Evolutionary conservation across 768 basidiomycete species (phyloP), one percentile per base, ranked within the genome.

Genomic region (Mycena belliarum): DNA sequence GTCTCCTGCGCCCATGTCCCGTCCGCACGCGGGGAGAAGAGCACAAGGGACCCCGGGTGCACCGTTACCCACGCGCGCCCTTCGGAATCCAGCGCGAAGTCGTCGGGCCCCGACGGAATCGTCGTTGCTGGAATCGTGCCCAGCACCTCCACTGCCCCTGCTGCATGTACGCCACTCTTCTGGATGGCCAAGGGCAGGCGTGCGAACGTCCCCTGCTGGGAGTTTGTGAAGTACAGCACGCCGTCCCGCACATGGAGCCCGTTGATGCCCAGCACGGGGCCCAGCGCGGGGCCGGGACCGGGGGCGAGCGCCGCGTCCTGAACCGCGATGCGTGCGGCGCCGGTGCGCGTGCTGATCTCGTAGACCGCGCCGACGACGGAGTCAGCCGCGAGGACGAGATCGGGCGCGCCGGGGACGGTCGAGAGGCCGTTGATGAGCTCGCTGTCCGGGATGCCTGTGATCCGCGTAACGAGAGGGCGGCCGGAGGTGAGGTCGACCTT

Each of bases 1-100:
- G 3, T 53, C 33, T 44, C 52, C 23, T 53, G 32, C 37, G 25
- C 40, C 47, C 45, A 55, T 33, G 44, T 49, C 45, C 43, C 38
- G 33, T 55, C 40, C 37, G 10, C 25, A 20, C 35, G n/a, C 16
- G 52, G 33, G 43, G 11, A 37, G 18, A 41, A 23, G 1, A 55
- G 15, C 6, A 8, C 16, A n/a, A 55, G 24, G 37, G 25, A 46
- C 38, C 29, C 52, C 9, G 41, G 40, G 29, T 44, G 40, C 21
- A 14, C 24, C 38, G 54, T 18, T 11, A 55, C 54, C 54, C 54
- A 55, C 15, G 46, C 33, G 1, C 28, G 26, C 4, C 54, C 54
- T 28, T 11, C n/a, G 20, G n/a, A 2, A 21, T 55, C 54, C 4
- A 55, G 3, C 37, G 26, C 46, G 25, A 49, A 55, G 25, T 55